Base-by-base conservation (phyloP, 2,329 filamentous ascomycete genomes). In the Sclerotinia spermophila region DNA sequence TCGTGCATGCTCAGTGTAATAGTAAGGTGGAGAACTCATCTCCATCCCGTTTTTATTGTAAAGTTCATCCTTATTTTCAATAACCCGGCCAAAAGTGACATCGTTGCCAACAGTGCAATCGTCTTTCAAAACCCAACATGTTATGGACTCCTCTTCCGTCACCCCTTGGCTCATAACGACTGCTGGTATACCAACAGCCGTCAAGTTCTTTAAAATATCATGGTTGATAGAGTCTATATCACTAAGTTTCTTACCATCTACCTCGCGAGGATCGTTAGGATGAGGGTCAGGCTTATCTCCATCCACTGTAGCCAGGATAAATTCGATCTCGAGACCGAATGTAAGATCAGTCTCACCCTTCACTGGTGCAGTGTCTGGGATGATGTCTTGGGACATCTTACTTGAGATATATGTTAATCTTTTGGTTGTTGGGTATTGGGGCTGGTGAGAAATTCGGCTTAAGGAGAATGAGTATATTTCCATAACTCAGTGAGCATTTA, bases 291-390 rank as follows among this genome's bases (percentile, higher is more conserved):
- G n/a, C 27, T 38, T 24, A 24, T n/a, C 19, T n/a, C 24, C 19
- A 38, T 33, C 7, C 10, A 27, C 10, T 19, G 38, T 42, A 13
- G 35, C 66, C 2, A 59, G 35, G 8, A 59, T 19, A 6, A 33
- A 58, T 59, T 68, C 66, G 10, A 67, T n/a, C 11, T 67, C 65
- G 13, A 68, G 15, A 5, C 66, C 66, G 19, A 68, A 59, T 48
- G 66, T 68, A 30, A 59, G 40, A 10, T 40, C 10, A 21, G 0
- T 61, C 8, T 40, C 40, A 21, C 21, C 21, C 6, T 51, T 10
- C 8, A 2, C 4, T n/a, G 44, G 21, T 3, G 5, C 8, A 7
- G 11, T 5, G 19, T 35, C 13, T 38, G 62, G 3, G 17, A n/a
- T 17, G 2, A 13, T 11, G 15, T 21, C 27, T 35, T 35, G 8